Conservation (phyloP, 23 red algal species). For the Pyropia haitanensis region DNA sequence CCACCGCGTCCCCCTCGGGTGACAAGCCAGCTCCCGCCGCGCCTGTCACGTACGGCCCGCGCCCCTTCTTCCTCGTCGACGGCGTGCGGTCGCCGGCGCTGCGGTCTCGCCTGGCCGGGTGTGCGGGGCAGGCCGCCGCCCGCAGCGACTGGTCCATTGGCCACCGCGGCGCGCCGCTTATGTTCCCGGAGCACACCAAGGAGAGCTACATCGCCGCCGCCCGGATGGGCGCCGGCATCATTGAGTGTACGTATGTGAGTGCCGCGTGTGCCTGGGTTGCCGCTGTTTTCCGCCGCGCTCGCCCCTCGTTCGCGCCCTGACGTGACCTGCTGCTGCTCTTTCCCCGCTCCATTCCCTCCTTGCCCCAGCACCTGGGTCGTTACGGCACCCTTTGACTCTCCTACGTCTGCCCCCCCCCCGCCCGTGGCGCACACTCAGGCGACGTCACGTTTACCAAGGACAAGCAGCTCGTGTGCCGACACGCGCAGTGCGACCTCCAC, state of each 20-base stretch:
- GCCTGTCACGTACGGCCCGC: constrained; percentile 11
- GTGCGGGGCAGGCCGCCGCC: neutral
- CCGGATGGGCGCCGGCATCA: constrained; percentile 6
- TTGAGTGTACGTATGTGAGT: constrained; percentile 5
- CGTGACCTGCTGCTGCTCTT: neutral
- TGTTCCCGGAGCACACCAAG: constrained; percentile 23
- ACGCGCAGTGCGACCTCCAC: constrained; percentile 18
- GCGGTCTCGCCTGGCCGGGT: neutral
- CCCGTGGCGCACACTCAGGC: neutral
- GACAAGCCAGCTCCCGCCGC: no score
- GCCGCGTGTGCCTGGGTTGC: no score
- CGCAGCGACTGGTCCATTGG: constrained; percentile 12
- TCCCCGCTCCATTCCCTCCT: no score
- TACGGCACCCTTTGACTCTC: neutral
- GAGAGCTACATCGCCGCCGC: constrained; percentile 19
- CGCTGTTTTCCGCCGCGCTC: no score
- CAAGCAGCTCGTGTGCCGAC: constrained; percentile 17
- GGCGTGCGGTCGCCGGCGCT: constrained; percentile 1
- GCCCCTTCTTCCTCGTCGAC: constrained; percentile 23
- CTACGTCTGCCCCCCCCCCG: neutral
- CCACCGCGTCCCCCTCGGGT: no score
- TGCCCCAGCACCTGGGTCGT: neutral
- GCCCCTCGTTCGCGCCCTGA: no score
- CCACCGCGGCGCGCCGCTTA: constrained; percentile 13
- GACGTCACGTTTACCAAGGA: constrained; percentile 29